phyloP scores from a whole-genome alignment of 176 grass and related monocot genomes.

The Triticum monococcum region DNA sequence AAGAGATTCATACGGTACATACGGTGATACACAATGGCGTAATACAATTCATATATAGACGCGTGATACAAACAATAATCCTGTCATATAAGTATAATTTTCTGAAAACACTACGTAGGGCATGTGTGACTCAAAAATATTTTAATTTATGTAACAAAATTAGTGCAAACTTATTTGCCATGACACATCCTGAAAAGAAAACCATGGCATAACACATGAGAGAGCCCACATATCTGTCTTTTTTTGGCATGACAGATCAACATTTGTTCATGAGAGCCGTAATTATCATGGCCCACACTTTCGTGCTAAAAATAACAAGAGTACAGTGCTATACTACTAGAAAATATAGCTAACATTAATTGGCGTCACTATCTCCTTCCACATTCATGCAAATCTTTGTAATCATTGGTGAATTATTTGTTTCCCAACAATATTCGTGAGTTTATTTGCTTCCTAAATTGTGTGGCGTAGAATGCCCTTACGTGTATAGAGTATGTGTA shows the following conservation, averaged over 20 bases:
- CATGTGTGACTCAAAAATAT: no score
- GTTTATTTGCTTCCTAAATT: neutral
- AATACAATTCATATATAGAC: no score
- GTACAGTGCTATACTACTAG: neutral
- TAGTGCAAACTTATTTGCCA: neutral
- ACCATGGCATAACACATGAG: neutral
- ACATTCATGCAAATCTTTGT: neutral
- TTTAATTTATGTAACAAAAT: no score
- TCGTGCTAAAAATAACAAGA: neutral
- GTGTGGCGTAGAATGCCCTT: neutral
- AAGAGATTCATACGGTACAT: no score
- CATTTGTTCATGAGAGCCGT: neutral
- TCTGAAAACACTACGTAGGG: no score
- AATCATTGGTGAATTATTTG: neutral
- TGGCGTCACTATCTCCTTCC: neutral
- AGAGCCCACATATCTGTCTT: neutral
- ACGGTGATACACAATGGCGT: no score
- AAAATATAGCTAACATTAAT: neutral
- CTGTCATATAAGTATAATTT: no score
- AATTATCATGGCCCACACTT: neutral
- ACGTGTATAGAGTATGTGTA: no score
- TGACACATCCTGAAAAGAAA: neutral
- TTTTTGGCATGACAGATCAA: neutral
- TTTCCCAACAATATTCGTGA: neutral
- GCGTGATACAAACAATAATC: no score